phyloP scores from a whole-genome alignment of 202 grass and related monocot species.

The Setaria viridis region DNA sequence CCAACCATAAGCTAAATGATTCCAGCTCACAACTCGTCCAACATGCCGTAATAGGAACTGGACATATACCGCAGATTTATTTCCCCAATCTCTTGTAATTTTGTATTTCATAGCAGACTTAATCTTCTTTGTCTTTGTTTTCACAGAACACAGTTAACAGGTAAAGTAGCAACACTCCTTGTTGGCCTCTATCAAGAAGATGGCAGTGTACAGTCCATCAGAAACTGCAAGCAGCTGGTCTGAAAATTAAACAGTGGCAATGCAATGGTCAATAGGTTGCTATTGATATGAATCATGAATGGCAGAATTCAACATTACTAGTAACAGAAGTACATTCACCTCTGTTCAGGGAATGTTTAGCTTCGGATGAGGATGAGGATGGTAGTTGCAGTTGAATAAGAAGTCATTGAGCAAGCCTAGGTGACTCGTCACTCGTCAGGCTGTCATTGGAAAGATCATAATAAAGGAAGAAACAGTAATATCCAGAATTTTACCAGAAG shows the following conservation, averaged over 20 bases:
- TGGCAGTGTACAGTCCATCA: neutral
- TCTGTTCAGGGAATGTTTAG: neutral
- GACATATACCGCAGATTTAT: neutral
- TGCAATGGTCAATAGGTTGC: neutral
- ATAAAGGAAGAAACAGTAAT: neutral
- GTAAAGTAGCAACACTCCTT: neutral
- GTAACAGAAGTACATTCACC: neutral
- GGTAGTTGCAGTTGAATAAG: conserved; percentile 13
- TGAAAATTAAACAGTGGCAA: neutral
- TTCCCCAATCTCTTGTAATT: neutral
- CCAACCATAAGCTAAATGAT: neutral
- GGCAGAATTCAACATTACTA: neutral
- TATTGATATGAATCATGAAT: conserved; percentile 24
- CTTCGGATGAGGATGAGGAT: neutral
- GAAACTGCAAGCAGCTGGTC: neutral
- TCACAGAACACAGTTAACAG: neutral
- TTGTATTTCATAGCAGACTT: conserved; percentile 25
- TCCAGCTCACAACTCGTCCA: neutral
- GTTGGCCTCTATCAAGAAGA: neutral
- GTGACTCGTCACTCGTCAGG: neutral
- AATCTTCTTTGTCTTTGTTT: neutral
- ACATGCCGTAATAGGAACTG: neutral
- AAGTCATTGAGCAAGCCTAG: neutral
- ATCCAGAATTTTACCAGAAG: neutral
- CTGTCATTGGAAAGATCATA: neutral